phyloP scores from a whole-genome alignment of 306 rosid genomes.

The Medicago lupulina region DNA sequence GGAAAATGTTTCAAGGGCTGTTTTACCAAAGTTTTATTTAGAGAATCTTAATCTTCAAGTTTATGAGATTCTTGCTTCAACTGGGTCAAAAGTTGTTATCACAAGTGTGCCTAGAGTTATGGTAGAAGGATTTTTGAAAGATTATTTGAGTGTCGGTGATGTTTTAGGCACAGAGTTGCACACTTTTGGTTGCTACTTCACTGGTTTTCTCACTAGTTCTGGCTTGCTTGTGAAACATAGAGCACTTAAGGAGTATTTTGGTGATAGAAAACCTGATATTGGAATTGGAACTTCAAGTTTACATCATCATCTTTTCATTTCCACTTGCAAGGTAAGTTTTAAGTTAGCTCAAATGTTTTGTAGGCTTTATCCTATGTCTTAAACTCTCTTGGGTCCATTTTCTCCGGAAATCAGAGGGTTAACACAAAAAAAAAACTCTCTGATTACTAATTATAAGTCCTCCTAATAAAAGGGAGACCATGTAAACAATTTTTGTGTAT shows the following conservation, averaged over 20 bases:
- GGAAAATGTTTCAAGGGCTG: conserved; percentile 67
- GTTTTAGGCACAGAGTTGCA: conserved; percentile 82
- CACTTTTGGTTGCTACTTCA: conserved; percentile 60
- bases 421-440: too few relatives aligned
- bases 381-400: too few relatives aligned
- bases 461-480: too few relatives aligned
- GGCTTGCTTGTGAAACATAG: conserved; percentile 73
- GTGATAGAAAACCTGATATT: conserved; percentile 71
- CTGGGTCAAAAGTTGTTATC: conserved; percentile 60
- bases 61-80: conserved; percentile 62
- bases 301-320: conserved; percentile 68
- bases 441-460: too few relatives aligned
- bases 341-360: not conserved
- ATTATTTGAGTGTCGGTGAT: conserved; percentile 63
- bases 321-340: conserved; percentile 77
- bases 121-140: conserved; percentile 78
- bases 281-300: conserved; percentile 72
- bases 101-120: conserved; percentile 81
- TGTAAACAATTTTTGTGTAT: not conserved
- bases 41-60: conserved; percentile 71
- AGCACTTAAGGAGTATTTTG: conserved; percentile 72
- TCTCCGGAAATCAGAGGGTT: too few relatives aligned
- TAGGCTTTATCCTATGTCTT: not conserved
- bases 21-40: conserved; percentile 82
- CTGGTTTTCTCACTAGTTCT: conserved; percentile 59